A percentile compares a stretch with the other conserved stretches of the same genome.
Conservation (phyloP, 1,139 yeast genomes). For the Nakaseomyces sp. region DNA sequence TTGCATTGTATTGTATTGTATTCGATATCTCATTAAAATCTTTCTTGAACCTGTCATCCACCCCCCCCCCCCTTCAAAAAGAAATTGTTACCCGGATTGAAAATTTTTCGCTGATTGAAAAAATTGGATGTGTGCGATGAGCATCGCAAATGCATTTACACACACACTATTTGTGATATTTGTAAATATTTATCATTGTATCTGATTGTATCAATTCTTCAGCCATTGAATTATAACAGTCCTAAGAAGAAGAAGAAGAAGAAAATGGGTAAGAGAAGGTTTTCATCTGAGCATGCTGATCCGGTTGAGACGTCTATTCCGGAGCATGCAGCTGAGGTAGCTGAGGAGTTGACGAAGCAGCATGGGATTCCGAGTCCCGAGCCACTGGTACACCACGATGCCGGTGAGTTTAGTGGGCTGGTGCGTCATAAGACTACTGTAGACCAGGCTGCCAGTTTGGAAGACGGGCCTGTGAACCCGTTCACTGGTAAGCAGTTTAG, state of each 20-base stretch:
- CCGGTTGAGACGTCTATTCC: constrained; percentile 40
- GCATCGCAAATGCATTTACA: no score
- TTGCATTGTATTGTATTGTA: no score
- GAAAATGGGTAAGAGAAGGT: constrained; percentile 29
- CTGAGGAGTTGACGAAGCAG: constrained; percentile 37
- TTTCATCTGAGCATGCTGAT: constrained; percentile 21
- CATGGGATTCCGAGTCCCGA: constrained; percentile 30
- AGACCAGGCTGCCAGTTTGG: constrained; percentile 54
- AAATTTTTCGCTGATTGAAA: background rate
- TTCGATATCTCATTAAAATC: no score
- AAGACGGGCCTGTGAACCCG: constrained; percentile 60
- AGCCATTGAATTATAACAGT: no score
- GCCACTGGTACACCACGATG: constrained; percentile 34
- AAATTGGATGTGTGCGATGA: constrained; percentile 12
- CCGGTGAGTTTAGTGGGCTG: constrained; percentile 49
- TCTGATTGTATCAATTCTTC: no score
- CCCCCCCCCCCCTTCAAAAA: no score
- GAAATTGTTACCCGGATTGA: background rate
- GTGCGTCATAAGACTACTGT: constrained; percentile 67
- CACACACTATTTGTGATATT: no score
- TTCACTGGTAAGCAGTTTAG: constrained; percentile 63
- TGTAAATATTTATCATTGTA: no score
- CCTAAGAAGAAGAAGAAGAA: background rate
- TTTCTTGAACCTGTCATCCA: no score
- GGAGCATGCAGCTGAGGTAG: constrained; percentile 48